Percentiles rank a stretch among this genome's conserved stretches.
These are phyloP conservation scores for Xenosphaeropsis pyriputrescens DNA, from an alignment of 2,329 filamentous ascomycete species.

Conservation along the genomic window DNA sequence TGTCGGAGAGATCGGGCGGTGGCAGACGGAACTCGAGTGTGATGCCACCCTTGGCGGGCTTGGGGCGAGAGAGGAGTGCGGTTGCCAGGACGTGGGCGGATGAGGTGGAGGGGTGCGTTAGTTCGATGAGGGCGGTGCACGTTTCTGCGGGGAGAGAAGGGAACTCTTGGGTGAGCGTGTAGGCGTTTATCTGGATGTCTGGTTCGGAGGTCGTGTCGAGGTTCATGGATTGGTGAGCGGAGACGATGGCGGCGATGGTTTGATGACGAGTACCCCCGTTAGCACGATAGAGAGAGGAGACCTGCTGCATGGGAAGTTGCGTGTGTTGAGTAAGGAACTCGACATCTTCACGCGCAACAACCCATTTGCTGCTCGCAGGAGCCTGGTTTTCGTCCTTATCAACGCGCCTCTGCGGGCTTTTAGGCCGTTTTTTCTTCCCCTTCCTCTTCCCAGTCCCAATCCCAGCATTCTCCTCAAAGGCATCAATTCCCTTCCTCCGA, in stretches of 20 bases:
- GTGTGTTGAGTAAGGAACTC: conserved; percentile 42
- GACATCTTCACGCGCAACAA: conserved; percentile 37
- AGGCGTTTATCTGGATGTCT: conserved; percentile 29
- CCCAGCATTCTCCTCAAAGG: conserved; percentile 47
- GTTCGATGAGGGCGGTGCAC: conserved; percentile 34
- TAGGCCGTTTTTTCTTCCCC: conserved; percentile 13
- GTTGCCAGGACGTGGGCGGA: conserved; percentile 45
- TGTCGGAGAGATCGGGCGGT: conserved; percentile 6
- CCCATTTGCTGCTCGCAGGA: conserved; percentile 36
- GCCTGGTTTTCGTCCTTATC: conserved; percentile 1
- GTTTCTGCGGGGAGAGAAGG: conserved; percentile 30
- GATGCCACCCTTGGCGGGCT: conserved; percentile 6
- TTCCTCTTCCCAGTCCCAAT: conserved; percentile 24
- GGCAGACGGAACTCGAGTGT: conserved; percentile 15
- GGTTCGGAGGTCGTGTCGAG: conserved; percentile 28
- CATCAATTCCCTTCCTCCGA: conserved; percentile 64
- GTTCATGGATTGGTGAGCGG: conserved; percentile 11
- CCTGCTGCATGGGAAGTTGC: conserved; percentile 26
- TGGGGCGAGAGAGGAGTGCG: conserved; percentile 23
- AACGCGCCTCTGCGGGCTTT: conserved; percentile 12
- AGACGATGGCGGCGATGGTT: conserved; percentile 35
- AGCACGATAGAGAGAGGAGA: conserved; percentile 45
- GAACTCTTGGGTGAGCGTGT: conserved; percentile 38
- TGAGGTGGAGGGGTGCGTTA: conserved; percentile 40
- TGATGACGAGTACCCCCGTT: conserved; percentile 37